phyloP scores from a whole-genome alignment of 2,329 filamentous ascomycete genomes.

The Sclerotinia subarctica region DNA sequence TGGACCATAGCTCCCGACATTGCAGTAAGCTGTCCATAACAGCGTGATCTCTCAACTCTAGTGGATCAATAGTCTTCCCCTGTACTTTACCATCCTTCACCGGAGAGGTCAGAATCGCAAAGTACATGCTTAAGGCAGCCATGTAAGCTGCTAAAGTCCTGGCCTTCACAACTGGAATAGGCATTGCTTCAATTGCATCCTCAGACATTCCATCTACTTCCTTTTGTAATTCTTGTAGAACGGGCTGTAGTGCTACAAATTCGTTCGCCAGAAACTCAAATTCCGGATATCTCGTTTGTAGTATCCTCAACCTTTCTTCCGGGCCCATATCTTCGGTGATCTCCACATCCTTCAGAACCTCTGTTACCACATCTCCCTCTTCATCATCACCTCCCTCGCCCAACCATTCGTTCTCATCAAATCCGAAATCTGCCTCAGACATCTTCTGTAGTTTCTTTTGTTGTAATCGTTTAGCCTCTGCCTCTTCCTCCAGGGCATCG shows the following conservation, averaged over 20 bases:
- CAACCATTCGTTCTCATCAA: constrained; percentile 86
- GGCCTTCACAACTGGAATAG: constrained; percentile 59
- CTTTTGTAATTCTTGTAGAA: constrained; percentile 56
- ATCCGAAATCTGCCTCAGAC: constrained; percentile 88
- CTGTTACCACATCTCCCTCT: constrained; percentile 66
- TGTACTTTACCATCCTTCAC: constrained; percentile 55
- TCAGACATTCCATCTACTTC: constrained; percentile 45
- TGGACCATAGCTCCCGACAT: constrained; percentile 77
- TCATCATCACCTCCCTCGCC: constrained; percentile 50
- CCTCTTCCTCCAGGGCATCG: constrained; percentile 84
- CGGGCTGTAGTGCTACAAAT: constrained; percentile 48
- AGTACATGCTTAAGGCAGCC: constrained; percentile 86
- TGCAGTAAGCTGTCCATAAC: constrained; percentile 83
- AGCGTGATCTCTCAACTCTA: constrained; percentile 82
- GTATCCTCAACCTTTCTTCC: constrained; percentile 70
- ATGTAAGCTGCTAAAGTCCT: constrained; percentile 83
- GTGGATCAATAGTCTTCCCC: constrained; percentile 63
- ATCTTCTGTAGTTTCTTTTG: constrained; percentile 88
- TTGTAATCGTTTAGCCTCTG: constrained; percentile 82
- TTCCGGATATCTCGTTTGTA: constrained; percentile 84
- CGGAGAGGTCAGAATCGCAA: constrained; percentile 84
- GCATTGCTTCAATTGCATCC: constrained; percentile 30
- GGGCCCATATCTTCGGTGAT: constrained; percentile 75
- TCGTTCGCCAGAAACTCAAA: constrained; percentile 84
- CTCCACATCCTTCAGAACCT: constrained; percentile 80